phyloP scores from a whole-genome alignment of 2,329 filamentous ascomycete genomes.

The Trichoderma breve region DNA sequence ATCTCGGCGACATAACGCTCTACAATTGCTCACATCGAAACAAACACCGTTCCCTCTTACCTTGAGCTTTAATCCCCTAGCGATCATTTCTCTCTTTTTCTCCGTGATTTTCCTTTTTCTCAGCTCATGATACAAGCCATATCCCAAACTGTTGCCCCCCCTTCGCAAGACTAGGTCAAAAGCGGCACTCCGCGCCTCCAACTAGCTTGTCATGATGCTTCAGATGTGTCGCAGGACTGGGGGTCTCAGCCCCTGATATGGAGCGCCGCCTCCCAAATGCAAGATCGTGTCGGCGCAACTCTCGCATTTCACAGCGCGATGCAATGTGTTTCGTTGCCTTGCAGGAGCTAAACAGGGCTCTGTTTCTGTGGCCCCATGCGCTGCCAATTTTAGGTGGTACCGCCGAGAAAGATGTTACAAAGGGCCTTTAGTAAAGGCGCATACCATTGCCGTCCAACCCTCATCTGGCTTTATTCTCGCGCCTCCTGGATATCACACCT shows the following conservation, averaged over 20 bases:
- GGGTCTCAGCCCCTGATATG: conserved; percentile 32
- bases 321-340: conserved; percentile 19
- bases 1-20: not conserved
- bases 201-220: conserved; percentile 37
- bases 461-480: not conserved
- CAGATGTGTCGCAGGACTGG: conserved; percentile 48
- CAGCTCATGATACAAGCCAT: not conserved
- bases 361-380: conserved; percentile 5
- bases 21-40: not conserved
- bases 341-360: conserved; percentile 7
- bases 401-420: conserved; percentile 7
- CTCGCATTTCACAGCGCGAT: conserved; percentile 21
- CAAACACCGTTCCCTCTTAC: not conserved
- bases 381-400: conserved; percentile 14
- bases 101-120: not conserved
- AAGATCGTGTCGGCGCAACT: conserved; percentile 9
- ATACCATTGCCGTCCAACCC: not conserved
- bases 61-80: not conserved
- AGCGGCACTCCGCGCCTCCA: conserved; percentile 19
- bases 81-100: not conserved
- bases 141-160: not conserved
- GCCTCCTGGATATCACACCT: not conserved
- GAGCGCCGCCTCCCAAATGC: conserved; percentile 20
- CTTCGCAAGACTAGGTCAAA: conserved; percentile 11
- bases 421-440: not conserved